These are phyloP conservation scores for Pyrrhoderma noxium DNA, from an alignment of 1,284 basidiomycete species.

Conservation along the genomic window DNA sequence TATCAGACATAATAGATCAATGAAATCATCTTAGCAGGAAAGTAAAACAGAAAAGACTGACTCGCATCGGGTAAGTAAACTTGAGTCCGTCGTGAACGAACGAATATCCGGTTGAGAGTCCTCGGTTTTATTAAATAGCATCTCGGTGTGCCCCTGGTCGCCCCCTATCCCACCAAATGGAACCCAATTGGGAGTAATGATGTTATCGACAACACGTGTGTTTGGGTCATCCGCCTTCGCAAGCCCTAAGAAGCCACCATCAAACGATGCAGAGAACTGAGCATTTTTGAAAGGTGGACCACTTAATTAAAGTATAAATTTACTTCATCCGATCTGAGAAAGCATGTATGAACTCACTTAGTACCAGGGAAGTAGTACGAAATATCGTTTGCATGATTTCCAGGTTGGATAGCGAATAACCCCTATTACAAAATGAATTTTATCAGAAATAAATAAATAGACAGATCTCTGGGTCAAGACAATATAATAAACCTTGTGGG, in stretches of 20 bases:
- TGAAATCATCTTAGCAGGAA: neutral
- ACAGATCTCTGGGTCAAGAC: neutral
- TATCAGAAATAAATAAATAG: neutral
- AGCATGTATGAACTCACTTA: neutral
- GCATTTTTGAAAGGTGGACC: conserved; percentile 30
- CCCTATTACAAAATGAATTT: conserved; percentile 19
- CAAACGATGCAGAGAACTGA: conserved; percentile 34
- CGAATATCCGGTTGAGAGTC: conserved; percentile 11
- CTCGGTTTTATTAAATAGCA: conserved; percentile 22
- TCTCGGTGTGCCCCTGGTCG: conserved; percentile 24
- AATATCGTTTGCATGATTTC: conserved; percentile 26
- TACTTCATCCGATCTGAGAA: neutral
- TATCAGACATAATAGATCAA: neutral
- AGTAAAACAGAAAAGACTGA: neutral
- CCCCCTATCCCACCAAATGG: conserved; percentile 17
- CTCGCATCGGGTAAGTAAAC: conserved; percentile 9
- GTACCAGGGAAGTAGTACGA: conserved; percentile 27
- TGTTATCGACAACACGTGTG: conserved; percentile 26
- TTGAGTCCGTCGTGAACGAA: conserved; percentile 8
- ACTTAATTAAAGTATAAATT: neutral
- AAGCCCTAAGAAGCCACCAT: conserved; percentile 35
- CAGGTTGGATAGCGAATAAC: conserved; percentile 28
- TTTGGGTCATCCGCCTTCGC: conserved; percentile 32
- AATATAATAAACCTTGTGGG: conserved; percentile 10
- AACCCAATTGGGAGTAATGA: conserved; percentile 28